A percentile compares a stretch with the other conserved stretches of the same genome.
These are phyloP conservation scores for Penicillium flavigenum DNA, from an alignment of 495 filamentous ascomycete species.

Conservation along the genomic window DNA sequence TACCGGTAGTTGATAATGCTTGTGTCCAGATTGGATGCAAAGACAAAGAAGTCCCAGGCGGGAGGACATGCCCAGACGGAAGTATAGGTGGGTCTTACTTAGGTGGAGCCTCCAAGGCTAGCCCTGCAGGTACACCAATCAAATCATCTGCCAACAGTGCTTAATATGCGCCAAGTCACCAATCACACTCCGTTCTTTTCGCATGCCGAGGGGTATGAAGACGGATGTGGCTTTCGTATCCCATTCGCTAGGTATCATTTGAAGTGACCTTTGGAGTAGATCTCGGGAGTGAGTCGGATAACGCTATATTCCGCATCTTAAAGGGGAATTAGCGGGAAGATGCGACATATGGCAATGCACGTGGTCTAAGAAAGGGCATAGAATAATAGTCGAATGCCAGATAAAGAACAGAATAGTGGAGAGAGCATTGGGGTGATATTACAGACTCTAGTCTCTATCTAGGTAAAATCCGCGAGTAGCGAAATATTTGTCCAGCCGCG, in stretches of 20 bases:
- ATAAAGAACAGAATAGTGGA: not conserved
- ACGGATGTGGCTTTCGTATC: not conserved
- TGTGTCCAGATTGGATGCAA: not conserved
- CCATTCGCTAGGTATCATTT: not conserved
- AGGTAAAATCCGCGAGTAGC: slow-evolving; percentile 2
- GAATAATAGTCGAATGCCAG: not conserved
- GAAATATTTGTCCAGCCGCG: slow-evolving; percentile 22
- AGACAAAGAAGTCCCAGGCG: not conserved
- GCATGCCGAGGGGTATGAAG: slow-evolving; percentile 3
- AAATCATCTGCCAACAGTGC: not conserved
- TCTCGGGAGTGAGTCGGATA: not conserved
- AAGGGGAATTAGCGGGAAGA: not conserved
- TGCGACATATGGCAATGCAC: not conserved
- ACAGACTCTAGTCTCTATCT: not conserved
- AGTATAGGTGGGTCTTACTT: not conserved
- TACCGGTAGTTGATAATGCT: not conserved
- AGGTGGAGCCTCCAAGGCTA: not conserved
- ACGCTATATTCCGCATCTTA: not conserved
- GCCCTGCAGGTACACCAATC: slow-evolving; percentile 10
- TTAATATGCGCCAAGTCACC: slow-evolving; percentile 6
- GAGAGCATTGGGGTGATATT: not conserved
- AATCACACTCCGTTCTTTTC: slow-evolving; percentile 1
- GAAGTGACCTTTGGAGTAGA: no score
- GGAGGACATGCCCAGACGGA: not conserved
- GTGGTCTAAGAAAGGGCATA: not conserved